Base-by-base conservation (phyloP, 2,329 filamentous ascomycete genomes). In the Xylaria sp. region DNA sequence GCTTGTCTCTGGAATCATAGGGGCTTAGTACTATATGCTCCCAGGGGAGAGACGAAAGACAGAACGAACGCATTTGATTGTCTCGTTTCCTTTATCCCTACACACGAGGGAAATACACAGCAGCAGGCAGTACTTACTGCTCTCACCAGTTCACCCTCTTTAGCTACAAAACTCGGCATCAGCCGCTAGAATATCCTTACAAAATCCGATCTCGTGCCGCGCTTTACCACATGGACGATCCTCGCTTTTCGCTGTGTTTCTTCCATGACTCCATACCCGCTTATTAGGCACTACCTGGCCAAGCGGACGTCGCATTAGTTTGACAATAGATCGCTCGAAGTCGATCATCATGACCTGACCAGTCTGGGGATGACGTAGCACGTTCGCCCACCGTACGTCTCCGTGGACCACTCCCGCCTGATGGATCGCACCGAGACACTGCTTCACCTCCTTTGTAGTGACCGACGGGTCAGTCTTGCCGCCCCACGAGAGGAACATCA, bases 401-500 rank as follows among this genome's bases (percentile, higher is more conserved):
- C 53, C 54, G 40, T 72, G 62, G 2, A 65, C 45, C n/a, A 71
- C 62, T 1, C 69, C 65, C 34, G 56, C 18, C 44, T 38, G 7
- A 56, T 71, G 63, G 4, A 73, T 48, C 7, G 54, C 53, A 2
- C 26, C 19, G 19, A 71, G 51, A 8, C 53, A 59, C 38, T 24
- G 48, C 18, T 59, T 37, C 24, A 59, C 48, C 18, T 56, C 46
- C 26, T 48, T 44, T 39, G n/a, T n/a, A 11, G 39, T 38, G 18
- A 48, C 38, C 18, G 20, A 19, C 21, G 43, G 19, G 21, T 57
- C 18, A 20, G 63, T 19, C 4, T 61, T 7, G n/a, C 72, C 70
- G 42, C 62, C 70, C 66, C 62, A 75, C 0, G 69, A 72, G n/a
- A 75, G 54, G 43, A 74, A 66, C 21, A 59, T 65, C 52, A 74